Percentiles rank a stretch among this genome's conserved stretches.
phyloP scores from a whole-genome alignment of 2,329 filamentous ascomycete genomes.

The Fonsecaea multimorphosa region DNA sequence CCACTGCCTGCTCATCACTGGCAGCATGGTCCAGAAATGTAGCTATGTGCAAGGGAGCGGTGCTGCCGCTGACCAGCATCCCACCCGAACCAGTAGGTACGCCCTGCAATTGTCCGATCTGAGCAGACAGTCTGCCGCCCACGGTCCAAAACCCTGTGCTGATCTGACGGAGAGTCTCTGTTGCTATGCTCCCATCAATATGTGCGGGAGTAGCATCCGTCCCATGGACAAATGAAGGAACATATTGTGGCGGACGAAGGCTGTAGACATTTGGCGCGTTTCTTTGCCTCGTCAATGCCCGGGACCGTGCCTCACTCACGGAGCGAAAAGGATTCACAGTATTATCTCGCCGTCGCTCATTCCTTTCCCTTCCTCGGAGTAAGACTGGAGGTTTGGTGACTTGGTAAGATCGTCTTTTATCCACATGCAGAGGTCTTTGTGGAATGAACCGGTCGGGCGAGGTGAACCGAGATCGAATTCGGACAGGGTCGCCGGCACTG shows the following conservation, averaged over 20 bases:
- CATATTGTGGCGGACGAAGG: constrained; percentile 33
- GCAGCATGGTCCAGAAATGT: constrained; percentile 60
- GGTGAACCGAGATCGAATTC: constrained; percentile 36
- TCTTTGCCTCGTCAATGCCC: constrained; percentile 28
- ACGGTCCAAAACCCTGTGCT: constrained; percentile 81
- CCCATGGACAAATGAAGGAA: constrained; percentile 43
- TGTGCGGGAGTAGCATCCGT: constrained; percentile 60
- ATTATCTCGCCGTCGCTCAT: constrained; percentile 52
- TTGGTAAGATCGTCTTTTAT: constrained; percentile 52
- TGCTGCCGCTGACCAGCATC: constrained; percentile 71
- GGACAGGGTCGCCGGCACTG: constrained; percentile 25
- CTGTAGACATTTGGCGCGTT: constrained; percentile 28
- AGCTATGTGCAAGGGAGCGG: constrained; percentile 68
- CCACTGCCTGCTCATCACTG: constrained; percentile 67
- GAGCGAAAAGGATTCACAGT: constrained; percentile 61
- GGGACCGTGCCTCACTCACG: constrained; percentile 42
- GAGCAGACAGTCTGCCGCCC: constrained; percentile 68
- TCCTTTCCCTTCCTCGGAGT: constrained; percentile 50
- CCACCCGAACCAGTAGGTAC: constrained; percentile 69
- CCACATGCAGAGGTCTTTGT: constrained; percentile 25
- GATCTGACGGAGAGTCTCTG: constrained; percentile 53
- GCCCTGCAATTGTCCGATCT: constrained; percentile 50
- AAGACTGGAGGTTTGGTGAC: constrained; percentile 54
- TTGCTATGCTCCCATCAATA: constrained; percentile 40
- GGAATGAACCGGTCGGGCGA: constrained; percentile 64